Base-by-base conservation (phyloP, 2,329 filamentous ascomycete species). In the Botrytis sinoallii region DNA sequence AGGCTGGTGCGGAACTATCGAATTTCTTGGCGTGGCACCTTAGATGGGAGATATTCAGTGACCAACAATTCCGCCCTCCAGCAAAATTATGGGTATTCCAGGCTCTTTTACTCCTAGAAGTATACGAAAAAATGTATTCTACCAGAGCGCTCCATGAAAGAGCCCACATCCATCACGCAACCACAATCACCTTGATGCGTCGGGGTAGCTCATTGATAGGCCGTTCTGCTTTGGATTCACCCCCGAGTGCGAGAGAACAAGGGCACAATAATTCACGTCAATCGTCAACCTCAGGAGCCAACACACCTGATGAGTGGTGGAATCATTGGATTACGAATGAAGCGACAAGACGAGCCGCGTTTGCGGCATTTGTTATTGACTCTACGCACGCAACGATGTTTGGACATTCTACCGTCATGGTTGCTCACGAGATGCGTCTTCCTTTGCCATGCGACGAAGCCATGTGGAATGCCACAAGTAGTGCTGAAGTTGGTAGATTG, bases 61-160 rank as follows among this genome's bases (percentile, higher is more conserved):
- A 98, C 80, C 87, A 88, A 22, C 93, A 95, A 82, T 98, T 97
- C 83, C 88, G 93, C 29, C 95, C 96, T 1, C 95, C 96, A 0
- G 95, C 95, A 14, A 97, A 97, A 83, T 84, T 99, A 12, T 99
- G 95, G 95, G 90, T 97, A 0, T 98, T 98, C 84, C 96, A 98
- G 81, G 91, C 95, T 1, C 84, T 98, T 70, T 85, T 98, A 7
- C 86, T 98, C 8, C 86, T 98, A 20, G 96, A 99, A 81, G 85
- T 97, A 0, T 98, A 97, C 79, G 96, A 99, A 84, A 99, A 99
- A 86, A 96, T 97, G 92, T 98, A 95, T 82, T 96, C 94, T 57
- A 97, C 95, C 0, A 89, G 95, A 76, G 91, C 93, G 74, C 85
- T 98, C 46, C 96, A 99, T 82, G 96, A 99, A 83, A 88, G 96